phyloP scores from a whole-genome alignment of 2,329 filamentous ascomycete genomes.

The Tolypocladium album region DNA sequence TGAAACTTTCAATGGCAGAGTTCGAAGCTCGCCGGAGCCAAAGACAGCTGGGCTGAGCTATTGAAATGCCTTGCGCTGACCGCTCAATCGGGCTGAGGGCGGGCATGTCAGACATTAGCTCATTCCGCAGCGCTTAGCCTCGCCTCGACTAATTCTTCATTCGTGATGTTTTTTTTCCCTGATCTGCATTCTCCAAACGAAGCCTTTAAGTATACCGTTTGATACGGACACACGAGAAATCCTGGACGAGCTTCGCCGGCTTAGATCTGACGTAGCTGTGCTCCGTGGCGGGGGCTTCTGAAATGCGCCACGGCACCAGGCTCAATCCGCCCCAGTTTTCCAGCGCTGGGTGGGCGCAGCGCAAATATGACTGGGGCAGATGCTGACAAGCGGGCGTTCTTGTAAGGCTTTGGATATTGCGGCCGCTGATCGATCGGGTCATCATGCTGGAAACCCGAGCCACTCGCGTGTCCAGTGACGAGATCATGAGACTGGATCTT shows the following conservation, averaged over 20 bases:
- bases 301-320: too few species aligned
- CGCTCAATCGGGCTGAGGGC: too few species aligned
- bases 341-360: too few species aligned
- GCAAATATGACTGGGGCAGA: too few species aligned
- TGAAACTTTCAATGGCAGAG: too few species aligned
- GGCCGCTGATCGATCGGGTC: too few species aligned
- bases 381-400: too few species aligned
- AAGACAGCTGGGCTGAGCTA: too few species aligned
- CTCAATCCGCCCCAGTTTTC: not conserved
- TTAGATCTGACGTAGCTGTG: not conserved
- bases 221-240: not conserved
- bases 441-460: not conserved
- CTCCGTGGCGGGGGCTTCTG: too few species aligned
- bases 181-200: not conserved
- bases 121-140: not conserved
- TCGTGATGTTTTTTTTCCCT: not conserved
- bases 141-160: not conserved
- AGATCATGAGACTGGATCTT: not conserved
- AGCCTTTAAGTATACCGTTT: not conserved
- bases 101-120: not conserved
- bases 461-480: not conserved
- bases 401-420: too few species aligned
- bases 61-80: not conserved
- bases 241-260: not conserved
- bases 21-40: too few species aligned